phyloP scores from a whole-genome alignment of 805 yeast species.

The Naumovozyma dairenensis region DNA sequence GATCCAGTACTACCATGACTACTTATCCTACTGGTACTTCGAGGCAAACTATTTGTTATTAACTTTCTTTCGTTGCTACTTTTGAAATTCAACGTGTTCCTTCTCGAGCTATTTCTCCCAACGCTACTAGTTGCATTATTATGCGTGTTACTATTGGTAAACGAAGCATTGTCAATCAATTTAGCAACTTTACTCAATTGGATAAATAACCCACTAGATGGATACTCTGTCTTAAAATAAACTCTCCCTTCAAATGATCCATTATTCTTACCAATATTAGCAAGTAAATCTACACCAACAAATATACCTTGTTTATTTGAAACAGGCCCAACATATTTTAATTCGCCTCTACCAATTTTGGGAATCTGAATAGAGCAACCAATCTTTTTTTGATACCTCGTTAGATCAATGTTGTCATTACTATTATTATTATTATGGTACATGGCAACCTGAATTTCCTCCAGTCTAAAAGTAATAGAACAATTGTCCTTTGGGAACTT shows the following conservation, averaged over 20 bases:
- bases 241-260: conserved; percentile 69
- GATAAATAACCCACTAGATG: conserved; percentile 69
- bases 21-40: conserved; percentile 6
- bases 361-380: conserved; percentile 41
- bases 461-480: too few species aligned
- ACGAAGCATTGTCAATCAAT: conserved; percentile 14
- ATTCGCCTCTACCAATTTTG: conserved; percentile 57
- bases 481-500: too few species aligned
- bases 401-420: conserved; percentile 3
- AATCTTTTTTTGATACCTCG: conserved; percentile 18
- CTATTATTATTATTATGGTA: too few species aligned
- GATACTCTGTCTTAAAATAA: conserved; percentile 56
- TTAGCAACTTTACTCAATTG: conserved; percentile 38
- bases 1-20: conserved; percentile 12
- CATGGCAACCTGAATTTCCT: too few species aligned
- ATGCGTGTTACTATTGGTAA: background rate
- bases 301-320: conserved; percentile 63
- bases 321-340: conserved; percentile 65
- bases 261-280: conserved; percentile 65
- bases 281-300: conserved; percentile 81
- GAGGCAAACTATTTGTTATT: background rate
- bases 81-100: conserved; percentile 6
- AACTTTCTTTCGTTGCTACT: background rate
- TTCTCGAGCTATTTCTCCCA: conserved; percentile 7
- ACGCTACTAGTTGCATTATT: background rate